These are phyloP conservation scores for Xylaria scruposa DNA, from an alignment of 495 filamentous ascomycete genomes.

Conservation along the genomic window DNA sequence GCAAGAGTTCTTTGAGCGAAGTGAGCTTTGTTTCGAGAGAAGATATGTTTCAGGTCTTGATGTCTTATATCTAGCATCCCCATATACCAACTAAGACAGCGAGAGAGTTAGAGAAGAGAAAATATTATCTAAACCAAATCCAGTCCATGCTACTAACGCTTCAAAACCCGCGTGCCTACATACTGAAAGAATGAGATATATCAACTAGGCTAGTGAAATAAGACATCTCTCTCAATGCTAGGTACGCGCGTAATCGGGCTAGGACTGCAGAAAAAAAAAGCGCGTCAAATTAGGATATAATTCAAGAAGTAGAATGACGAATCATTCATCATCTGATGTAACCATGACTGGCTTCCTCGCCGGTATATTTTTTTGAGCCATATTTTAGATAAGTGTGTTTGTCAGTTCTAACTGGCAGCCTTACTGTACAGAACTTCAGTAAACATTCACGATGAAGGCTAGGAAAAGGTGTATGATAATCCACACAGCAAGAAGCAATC, in stretches of 20 bases:
- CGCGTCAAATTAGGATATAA: not conserved
- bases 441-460: not conserved
- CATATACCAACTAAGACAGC: not conserved
- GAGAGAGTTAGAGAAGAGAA: not conserved
- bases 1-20: not conserved
- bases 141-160: not conserved
- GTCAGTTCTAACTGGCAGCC: not conserved
- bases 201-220: not conserved
- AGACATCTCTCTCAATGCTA: not conserved
- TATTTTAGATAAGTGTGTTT: not conserved
- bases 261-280: not conserved
- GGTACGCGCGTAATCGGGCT: not conserved
- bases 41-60: not conserved
- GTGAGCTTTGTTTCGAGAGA: conserved; percentile 2
- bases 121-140: conserved; percentile 2
- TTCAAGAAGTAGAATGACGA: not conserved
- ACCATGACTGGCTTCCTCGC: not conserved
- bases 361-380: too few relatives aligned
- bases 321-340: too few relatives aligned
- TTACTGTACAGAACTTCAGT: not conserved
- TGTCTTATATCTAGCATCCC: not conserved
- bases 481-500: not conserved
- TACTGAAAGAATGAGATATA: not conserved
- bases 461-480: not conserved
- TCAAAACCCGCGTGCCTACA: not conserved